phyloP scores from a whole-genome alignment of 306 rosid species.

The Chamaecrista fasciculata region DNA sequence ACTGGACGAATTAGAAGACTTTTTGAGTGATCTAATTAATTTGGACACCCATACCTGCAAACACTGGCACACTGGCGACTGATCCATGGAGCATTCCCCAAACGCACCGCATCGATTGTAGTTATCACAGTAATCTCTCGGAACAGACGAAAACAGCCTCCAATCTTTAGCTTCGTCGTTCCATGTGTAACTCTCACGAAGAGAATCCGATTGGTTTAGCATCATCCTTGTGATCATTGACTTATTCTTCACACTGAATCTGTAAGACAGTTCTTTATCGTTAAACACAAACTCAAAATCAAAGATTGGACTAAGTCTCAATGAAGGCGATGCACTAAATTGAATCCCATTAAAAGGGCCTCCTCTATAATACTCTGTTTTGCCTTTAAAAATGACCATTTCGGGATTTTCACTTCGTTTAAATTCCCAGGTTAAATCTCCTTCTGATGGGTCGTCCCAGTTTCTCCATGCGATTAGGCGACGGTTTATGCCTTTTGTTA shows the following conservation, averaged over 20 bases:
- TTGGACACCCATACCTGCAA: too few relatives aligned
- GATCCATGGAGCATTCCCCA: constrained; percentile 27
- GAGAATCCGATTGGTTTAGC: constrained; percentile 27
- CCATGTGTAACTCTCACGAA: neutral
- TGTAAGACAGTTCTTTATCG: constrained; percentile 35
- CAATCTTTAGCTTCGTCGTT: too few relatives aligned
- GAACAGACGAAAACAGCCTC: constrained; percentile 21
- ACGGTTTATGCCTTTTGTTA: constrained; percentile 32
- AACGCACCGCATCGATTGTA: constrained; percentile 43
- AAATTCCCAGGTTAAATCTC: constrained; percentile 29
- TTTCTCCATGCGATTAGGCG: constrained; percentile 43
- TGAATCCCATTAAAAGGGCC: constrained; percentile 35
- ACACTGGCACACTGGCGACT: constrained; percentile 41
- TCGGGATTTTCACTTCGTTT: constrained; percentile 11
- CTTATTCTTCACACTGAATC: neutral
- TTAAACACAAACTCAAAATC: constrained; percentile 12
- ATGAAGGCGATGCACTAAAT: constrained; percentile 11
- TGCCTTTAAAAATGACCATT: constrained; percentile 25
- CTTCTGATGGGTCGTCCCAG: constrained; percentile 49
- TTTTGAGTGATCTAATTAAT: too few relatives aligned
- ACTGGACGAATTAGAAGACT: too few relatives aligned
- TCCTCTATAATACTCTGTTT: constrained; percentile 9
- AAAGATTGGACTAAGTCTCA: neutral
- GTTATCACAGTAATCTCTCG: constrained; percentile 38
- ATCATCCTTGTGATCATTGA: constrained; percentile 11